These are phyloP conservation scores for Yarrowia alimentaria DNA, from an alignment of 805 yeast species.

Conservation along the genomic window DNA sequence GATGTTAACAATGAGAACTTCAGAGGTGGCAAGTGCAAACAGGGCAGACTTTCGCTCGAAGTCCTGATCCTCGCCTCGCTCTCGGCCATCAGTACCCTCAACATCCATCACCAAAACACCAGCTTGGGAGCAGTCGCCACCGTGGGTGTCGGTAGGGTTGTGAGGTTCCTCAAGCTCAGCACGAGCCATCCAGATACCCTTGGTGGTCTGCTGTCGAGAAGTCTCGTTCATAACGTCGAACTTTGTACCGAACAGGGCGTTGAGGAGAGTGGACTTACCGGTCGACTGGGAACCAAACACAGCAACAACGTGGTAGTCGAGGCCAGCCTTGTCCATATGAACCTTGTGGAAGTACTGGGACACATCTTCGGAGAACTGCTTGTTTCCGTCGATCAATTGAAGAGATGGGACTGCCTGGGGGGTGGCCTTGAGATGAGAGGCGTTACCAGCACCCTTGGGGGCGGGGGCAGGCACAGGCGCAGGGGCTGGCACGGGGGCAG, in stretches of 20 bases:
- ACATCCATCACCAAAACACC: conserved; percentile 85
- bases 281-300: conserved; percentile 98
- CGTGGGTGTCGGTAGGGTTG: background rate
- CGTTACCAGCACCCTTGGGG: too few species aligned
- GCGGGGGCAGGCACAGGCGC: conserved; percentile 3
- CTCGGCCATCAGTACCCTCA: conserved; percentile 99
- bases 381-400: conserved; percentile 63
- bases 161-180: conserved; percentile 38
- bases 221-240: conserved; percentile 93
- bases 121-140: conserved; percentile 24
- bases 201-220: conserved; percentile 84
- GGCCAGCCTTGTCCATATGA: conserved; percentile 49
- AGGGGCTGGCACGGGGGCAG: background rate
- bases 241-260: conserved; percentile 76
- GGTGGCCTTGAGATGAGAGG: too few species aligned
- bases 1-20: conserved; percentile 82
- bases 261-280: conserved; percentile 90
- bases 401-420: conserved; percentile 41
- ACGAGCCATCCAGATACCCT: conserved; percentile 75
- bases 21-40: conserved; percentile 90
- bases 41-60: conserved; percentile 95
- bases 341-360: conserved; percentile 42
- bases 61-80: conserved; percentile 97
- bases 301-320: conserved; percentile 83
- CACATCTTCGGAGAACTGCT: conserved; percentile 48